Evolutionary conservation across 2,329 filamentous ascomycete genomes (phyloP).

Genomic region (Colletotrichum horii): DNA sequence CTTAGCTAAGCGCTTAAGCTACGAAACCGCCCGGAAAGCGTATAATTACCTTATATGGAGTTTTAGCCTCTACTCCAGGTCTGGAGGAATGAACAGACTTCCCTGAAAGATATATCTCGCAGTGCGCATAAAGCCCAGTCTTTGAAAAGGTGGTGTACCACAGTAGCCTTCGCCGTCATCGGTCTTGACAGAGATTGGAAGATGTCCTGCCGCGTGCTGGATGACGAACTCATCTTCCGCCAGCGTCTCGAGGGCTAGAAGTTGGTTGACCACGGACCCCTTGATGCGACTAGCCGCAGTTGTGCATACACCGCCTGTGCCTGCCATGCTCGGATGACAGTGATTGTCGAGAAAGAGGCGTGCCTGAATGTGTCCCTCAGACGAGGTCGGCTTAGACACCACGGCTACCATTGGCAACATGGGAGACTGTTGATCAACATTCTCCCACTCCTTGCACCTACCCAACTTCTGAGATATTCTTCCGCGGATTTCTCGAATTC

Average conservation of each 20-base stretch:
- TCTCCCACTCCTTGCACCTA: not conserved
- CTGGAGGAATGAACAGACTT: not conserved
- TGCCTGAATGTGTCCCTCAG: not conserved
- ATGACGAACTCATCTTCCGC: not conserved
- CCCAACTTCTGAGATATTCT: not conserved
- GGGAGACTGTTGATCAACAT: not conserved
- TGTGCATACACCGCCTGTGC: not conserved
- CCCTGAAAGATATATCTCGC: not conserved
- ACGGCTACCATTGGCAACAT: not conserved
- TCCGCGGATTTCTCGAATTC: not conserved
- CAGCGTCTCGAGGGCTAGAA: not conserved
- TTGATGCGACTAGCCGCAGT: not conserved
- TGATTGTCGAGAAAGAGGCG: not conserved
- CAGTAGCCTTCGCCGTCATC: not conserved
- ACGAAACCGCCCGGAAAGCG: not conserved
- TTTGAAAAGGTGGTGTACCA: not conserved
- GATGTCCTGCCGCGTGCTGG: not conserved
- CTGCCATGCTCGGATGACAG: not conserved
- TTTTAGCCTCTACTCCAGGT: not conserved
- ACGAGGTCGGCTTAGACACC: not conserved
- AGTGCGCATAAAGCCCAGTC: not conserved
- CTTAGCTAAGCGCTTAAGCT: not conserved
- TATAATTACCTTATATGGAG: not conserved
- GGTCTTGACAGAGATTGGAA: not conserved
- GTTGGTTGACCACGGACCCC: not conserved